Evolutionary conservation across 805 yeast genomes (phyloP).

Genomic region (Ogataea trehalophila): DNA sequence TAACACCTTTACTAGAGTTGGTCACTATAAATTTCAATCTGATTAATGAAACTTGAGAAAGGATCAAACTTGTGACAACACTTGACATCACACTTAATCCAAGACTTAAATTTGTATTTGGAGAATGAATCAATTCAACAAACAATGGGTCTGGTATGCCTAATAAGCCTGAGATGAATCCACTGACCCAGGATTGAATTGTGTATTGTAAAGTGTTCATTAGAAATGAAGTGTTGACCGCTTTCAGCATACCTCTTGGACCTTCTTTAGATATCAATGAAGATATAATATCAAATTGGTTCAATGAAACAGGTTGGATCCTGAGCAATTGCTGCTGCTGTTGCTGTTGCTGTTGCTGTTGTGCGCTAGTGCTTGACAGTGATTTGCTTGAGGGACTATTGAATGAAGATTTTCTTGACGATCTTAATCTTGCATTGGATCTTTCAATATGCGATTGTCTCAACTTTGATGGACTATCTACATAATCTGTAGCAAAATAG

Average conservation of each 20-base stretch:
- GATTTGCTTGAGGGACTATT: background rate
- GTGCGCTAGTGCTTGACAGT: background rate
- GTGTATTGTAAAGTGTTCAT: constrained; percentile 70
- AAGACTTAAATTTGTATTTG: constrained; percentile 68
- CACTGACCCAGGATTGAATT: constrained; percentile 88
- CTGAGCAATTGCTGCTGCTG: constrained; percentile 16
- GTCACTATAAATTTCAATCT: constrained; percentile 72
- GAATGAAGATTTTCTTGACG: background rate
- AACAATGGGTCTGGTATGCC: constrained; percentile 87
- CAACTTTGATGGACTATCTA: constrained; percentile 18
- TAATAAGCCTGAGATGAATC: constrained; percentile 73
- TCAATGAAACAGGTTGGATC: constrained; percentile 54
- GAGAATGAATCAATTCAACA: constrained; percentile 74
- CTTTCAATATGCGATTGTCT: constrained; percentile 29
- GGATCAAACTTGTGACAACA: constrained; percentile 61
- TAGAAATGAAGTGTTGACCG: constrained; percentile 74
- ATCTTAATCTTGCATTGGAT: constrained; percentile 8
- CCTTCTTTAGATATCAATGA: constrained; percentile 66
- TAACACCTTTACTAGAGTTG: constrained; percentile 34
- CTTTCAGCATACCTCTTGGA: constrained; percentile 65
- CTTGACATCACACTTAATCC: constrained; percentile 66
- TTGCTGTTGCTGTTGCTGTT: constrained; percentile 1
- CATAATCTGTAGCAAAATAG: constrained; percentile 21
- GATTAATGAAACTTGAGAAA: constrained; percentile 79
- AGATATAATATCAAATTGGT: constrained; percentile 60